phyloP scores from a whole-genome alignment of 345 rosid genomes.

The Nasturtium officinale region DNA sequence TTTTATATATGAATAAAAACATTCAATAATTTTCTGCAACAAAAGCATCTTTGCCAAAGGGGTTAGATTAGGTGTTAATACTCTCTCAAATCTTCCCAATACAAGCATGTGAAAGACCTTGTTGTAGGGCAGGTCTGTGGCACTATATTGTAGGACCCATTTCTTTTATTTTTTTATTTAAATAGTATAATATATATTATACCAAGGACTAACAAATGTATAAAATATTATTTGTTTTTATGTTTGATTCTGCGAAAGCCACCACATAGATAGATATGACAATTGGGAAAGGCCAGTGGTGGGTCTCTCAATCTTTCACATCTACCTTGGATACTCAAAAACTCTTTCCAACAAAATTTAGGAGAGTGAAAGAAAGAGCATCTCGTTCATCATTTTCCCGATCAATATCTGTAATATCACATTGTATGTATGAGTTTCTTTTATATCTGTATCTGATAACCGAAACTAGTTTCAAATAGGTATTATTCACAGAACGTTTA shows the following conservation, averaged over 20 bases:
- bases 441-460: neutral
- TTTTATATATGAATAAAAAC: neutral
- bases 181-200: constrained; percentile 14
- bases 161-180: neutral
- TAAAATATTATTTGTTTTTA: constrained; percentile 1
- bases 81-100: constrained; percentile 44
- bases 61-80: constrained; percentile 39
- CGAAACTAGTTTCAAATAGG: neutral
- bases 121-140: constrained; percentile 56
- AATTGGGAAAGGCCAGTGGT: constrained; percentile 43
- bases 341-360: constrained; percentile 33
- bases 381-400: constrained; percentile 34
- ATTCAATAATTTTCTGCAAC: constrained; percentile 40
- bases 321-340: constrained; percentile 45
- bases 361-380: constrained; percentile 29
- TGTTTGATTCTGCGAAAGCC: constrained; percentile 23
- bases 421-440: neutral
- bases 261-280: constrained; percentile 44
- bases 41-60: constrained; percentile 46
- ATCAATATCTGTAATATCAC: constrained; percentile 24
- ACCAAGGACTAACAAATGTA: constrained; percentile 13
- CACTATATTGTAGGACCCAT: constrained; percentile 52
- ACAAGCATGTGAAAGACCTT: constrained; percentile 69
- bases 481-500: neutral
- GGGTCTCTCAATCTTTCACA: constrained; percentile 45